Base-by-base conservation (phyloP, 768 basidiomycete species). In the Dentipellis fragilis region DNA sequence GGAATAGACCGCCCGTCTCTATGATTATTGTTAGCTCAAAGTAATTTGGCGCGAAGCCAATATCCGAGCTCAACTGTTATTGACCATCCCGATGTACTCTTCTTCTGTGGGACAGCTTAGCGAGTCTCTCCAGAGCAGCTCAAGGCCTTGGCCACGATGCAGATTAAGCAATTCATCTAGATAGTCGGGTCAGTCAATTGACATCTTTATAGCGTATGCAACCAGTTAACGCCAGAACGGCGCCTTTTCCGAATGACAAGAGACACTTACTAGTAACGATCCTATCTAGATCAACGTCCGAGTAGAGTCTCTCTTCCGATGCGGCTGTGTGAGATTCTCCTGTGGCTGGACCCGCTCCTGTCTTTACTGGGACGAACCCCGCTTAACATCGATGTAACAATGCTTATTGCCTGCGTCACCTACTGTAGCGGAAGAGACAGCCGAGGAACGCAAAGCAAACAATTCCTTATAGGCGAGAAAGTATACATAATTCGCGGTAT, bases 401-500 rank as follows among this genome's bases (percentile, higher is more conserved):
- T 45, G 14, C 14, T 4, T 17, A 17, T 16, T 45, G 19, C 11
- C 10, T n/a, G 54, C 58, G 14, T 60, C 47, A 37, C 34, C 23
- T 39, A 34, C n/a, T 4, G 56, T 36, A 21, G 64, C 38, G 6
- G 29, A 29, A 29, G 29, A 29, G 29, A 29, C 29, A 11, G 46
- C 34, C 51, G 55, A 14, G 10, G 59, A 59, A 10, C 80, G 71
- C 46, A 90, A 75, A 10, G 74, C 72, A 59, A 87, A 82, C 1
- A 97, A 77, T 60, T 95, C 89, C 61, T 92, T 80, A 66, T 86
- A 93, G 0, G 94, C 95, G 45, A 92, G 80, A 65, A 98, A 99
- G 66, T 95, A 97, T 29, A 93, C 92, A 61, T 97, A 98, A 66
- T 96, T 97, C 0, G 95, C 95, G 0, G 87, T 84, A 67, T 99